Evolutionary conservation across 371 early-diverging fungal genomes (phyloP), one percentile per base, ranked within the genome.

Genomic region (Paraphysoderma sedebokerense): DNA sequence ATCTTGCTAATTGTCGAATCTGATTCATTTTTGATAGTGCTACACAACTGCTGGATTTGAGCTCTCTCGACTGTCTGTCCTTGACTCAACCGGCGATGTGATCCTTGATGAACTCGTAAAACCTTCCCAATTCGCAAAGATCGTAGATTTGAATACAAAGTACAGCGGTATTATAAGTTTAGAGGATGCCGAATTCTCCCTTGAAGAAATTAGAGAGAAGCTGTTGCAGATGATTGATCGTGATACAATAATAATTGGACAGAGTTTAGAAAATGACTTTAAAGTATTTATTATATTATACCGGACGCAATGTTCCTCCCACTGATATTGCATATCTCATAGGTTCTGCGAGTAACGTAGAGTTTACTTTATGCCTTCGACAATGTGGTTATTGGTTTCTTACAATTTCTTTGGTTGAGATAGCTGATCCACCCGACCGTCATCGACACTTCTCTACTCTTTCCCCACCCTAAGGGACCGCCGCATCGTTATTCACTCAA

Each of bases 121-220:
- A 6, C 76, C 76, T 1, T 57, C 56, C 13, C 58, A 67, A 41
- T 59, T 60, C 51, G 55, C n/a, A n/a, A n/a, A n/a, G n/a, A n/a
- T 75, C 42, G 49, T 71, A 19, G 76, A 75, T 53, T 44, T 75
- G 35, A 75, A 75, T 46, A 60, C 69, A 1, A 59, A 61, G 1
- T 76, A 56, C 49, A 72, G 74, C 53, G 76, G 76, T n/a, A 66
- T 76, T 11, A 62, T 59, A 17, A 72, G 72, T 1, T 31, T 76
- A 7, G 63, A 61, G 28, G 59, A 59, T 0, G 71, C 61, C 2
- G 66, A 62, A n/a, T n/a, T n/a, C 48, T 58, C 63, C 44, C 52
- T 74, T 7, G 53, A 57, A 7, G 57, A 65, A 29, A 48, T 67
- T 5, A 51, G 71, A 19, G 50, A 58, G 15, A 58, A 54, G 15